A percentile compares a stretch with the other conserved stretches of the same genome.
Conservation (phyloP, 306 rosid species). For the Dryas drummondii region DNA sequence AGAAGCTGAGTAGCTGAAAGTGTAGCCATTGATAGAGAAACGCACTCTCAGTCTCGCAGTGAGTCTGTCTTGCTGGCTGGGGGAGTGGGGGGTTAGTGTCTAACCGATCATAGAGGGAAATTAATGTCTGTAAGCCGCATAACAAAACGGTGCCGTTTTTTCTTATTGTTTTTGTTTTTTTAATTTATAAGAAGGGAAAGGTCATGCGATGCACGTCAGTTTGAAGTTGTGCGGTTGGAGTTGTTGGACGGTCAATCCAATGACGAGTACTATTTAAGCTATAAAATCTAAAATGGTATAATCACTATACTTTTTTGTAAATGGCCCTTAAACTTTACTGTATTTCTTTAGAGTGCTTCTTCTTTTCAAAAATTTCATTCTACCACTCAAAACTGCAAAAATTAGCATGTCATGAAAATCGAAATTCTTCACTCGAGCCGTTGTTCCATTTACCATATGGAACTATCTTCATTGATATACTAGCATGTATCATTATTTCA, state of each 20-base stretch:
- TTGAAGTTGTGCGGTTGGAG: constrained; percentile 10
- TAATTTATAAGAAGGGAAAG: neutral
- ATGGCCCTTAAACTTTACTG: neutral
- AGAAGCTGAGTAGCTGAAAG: constrained; percentile 32
- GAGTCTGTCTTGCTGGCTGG: too few species aligned
- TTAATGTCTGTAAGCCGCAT: neutral
- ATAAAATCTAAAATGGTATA: neutral
- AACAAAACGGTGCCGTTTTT: neutral
- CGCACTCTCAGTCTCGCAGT: too few species aligned
- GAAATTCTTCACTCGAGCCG: too few species aligned
- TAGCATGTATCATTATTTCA: too few species aligned
- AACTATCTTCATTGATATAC: too few species aligned
- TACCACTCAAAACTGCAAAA: neutral
- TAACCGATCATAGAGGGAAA: neutral
- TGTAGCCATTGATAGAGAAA: constrained; percentile 28
- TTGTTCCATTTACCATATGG: too few species aligned
- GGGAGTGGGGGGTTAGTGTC: too few species aligned
- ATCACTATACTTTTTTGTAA: neutral
- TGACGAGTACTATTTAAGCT: neutral
- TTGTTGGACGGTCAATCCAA: constrained; percentile 26
- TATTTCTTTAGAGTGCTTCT: neutral
- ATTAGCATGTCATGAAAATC: neutral
- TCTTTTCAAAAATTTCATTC: neutral
- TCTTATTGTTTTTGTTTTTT: neutral
- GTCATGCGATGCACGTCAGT: neutral